Evolutionary conservation across 257 asterid genomes (phyloP).

Genomic region (Solanum sejunctum): DNA sequence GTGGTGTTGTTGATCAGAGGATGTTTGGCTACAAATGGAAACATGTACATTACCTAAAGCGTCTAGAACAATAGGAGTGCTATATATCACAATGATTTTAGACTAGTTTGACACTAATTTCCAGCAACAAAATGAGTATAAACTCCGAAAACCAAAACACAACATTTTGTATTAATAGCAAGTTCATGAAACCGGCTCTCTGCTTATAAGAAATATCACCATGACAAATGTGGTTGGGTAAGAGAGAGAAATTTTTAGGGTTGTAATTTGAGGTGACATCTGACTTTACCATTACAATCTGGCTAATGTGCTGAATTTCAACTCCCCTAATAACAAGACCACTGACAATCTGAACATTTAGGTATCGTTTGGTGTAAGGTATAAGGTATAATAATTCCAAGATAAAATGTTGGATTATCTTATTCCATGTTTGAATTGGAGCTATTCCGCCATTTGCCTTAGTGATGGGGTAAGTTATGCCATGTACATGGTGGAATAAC

Average conservation of each 20-base stretch:
- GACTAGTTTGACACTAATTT: not conserved
- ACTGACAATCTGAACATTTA: no score
- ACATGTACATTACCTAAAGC: not conserved
- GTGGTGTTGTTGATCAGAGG: not conserved
- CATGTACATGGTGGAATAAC: no score
- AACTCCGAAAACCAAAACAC: not conserved
- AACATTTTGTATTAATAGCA: not conserved
- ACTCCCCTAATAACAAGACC: not conserved
- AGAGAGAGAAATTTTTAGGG: not conserved
- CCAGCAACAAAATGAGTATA: not conserved
- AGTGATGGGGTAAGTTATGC: no score
- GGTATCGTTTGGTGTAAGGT: no score
- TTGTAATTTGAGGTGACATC: not conserved
- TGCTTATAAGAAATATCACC: not conserved
- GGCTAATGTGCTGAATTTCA: not conserved
- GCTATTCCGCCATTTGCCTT: no score
- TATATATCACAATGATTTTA: not conserved
- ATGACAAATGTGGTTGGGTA: not conserved
- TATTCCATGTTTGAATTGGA: no score
- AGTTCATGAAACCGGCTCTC: not conserved
- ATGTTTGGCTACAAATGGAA: not conserved
- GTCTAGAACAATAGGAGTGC: not conserved
- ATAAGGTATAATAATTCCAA: no score
- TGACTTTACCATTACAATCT: not conserved
- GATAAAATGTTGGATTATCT: no score